These are phyloP conservation scores for Chiua virens DNA, from an alignment of 768 basidiomycete species.

Conservation along the genomic window DNA sequence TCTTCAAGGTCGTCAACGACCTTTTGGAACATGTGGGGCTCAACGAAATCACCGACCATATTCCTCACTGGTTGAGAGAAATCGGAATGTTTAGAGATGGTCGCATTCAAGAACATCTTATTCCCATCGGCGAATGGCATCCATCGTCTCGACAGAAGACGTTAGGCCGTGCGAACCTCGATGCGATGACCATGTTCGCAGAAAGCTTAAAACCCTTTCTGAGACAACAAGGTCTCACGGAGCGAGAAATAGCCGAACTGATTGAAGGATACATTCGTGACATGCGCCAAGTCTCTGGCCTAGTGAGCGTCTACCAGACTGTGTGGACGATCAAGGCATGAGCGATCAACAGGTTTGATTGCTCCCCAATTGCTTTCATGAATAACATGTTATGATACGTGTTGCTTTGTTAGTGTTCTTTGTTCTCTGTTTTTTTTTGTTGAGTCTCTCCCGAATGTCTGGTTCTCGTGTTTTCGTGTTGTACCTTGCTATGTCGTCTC, in stretches of 20 bases:
- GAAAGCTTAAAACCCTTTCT: constrained; percentile 52
- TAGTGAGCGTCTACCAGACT: constrained; percentile 49
- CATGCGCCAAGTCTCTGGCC: constrained; percentile 43
- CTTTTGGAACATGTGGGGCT: constrained; percentile 40
- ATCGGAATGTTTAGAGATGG: constrained; percentile 45
- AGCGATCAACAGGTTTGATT: not conserved
- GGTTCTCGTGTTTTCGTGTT: not conserved
- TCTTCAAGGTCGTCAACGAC: constrained; percentile 43
- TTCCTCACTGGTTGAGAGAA: constrained; percentile 39
- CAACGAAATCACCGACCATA: constrained; percentile 33
- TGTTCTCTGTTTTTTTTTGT: not conserved
- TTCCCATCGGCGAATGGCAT: constrained; percentile 63
- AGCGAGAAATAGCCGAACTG: constrained; percentile 39
- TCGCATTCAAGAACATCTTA: constrained; percentile 30
- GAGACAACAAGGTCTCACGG: constrained; percentile 33
- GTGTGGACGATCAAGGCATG: constrained; percentile 44
- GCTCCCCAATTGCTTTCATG: not conserved
- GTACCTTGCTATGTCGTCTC: too few relatives aligned
- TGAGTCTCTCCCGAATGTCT: too few relatives aligned
- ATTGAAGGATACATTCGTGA: constrained; percentile 47
- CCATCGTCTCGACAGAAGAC: constrained; percentile 30
- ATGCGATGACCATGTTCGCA: constrained; percentile 42
- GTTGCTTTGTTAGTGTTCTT: not conserved
- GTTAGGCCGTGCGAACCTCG: constrained; percentile 45
- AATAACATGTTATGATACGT: not conserved